Evolutionary conservation across 2,329 filamentous ascomycete genomes (phyloP).

Genomic region (Tympanopsis confertula): DNA sequence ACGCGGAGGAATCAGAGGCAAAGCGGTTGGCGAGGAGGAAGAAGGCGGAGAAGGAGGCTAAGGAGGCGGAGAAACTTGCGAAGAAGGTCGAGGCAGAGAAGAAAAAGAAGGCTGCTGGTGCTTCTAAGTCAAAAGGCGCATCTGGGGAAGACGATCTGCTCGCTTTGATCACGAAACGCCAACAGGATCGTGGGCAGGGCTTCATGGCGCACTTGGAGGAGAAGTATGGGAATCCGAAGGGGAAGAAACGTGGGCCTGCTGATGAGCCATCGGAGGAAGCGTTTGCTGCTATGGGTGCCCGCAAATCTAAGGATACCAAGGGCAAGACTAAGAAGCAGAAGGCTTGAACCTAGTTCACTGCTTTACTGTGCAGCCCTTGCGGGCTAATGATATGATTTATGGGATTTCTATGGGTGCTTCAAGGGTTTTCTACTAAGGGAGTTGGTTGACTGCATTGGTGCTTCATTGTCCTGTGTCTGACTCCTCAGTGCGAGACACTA

Average conservation of each 20-base stretch:
- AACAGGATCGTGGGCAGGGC: not conserved
- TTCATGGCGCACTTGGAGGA: not conserved
- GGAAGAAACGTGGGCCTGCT: not conserved
- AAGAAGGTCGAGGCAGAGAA: conserved; percentile 32
- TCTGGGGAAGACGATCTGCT: not conserved
- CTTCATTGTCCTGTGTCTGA: no score
- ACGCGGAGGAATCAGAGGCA: conserved; percentile 34
- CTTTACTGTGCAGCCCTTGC: no score
- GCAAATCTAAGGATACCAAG: not conserved
- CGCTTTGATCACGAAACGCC: not conserved
- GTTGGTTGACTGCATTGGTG: no score
- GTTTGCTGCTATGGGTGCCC: not conserved
- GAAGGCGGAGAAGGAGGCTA: conserved; percentile 18
- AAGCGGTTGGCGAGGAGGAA: conserved; percentile 27
- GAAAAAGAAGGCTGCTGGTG: not conserved
- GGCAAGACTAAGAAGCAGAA: not conserved
- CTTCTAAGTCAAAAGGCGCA: not conserved
- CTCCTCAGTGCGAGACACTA: no score
- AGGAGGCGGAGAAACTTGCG: conserved; percentile 25
- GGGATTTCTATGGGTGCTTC: no score
- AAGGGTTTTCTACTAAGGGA: no score
- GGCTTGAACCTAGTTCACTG: no score
- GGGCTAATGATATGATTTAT: no score
- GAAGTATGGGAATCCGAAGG: not conserved
- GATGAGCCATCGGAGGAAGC: conserved; percentile 1